These are phyloP conservation scores for Loxodes magnus DNA, from an alignment of 73 alveolate species.

Conservation along the genomic window DNA sequence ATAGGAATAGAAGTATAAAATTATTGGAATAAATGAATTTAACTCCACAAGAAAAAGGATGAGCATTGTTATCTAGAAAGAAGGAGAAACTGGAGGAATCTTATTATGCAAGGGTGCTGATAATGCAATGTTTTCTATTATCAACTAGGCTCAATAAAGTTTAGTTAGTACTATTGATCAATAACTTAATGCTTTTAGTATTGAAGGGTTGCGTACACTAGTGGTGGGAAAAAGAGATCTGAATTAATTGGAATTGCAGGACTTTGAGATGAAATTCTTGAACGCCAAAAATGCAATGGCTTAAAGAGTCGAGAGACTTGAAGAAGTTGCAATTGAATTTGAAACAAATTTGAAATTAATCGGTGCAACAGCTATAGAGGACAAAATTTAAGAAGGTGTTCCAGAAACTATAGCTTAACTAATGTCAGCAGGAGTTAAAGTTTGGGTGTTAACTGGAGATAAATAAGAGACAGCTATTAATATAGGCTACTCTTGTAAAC, in stretches of 20 bases:
- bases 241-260: neutral
- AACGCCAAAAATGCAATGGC: neutral
- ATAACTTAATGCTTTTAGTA: neutral
- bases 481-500: constrained; percentile 70
- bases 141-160: neutral
- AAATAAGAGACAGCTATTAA: constrained; percentile 79
- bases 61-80: constrained; percentile 48
- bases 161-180: neutral
- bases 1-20: constrained; percentile 24
- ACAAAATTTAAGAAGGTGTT: constrained; percentile 86
- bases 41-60: constrained; percentile 73
- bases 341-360: constrained; percentile 65
- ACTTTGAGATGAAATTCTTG: neutral
- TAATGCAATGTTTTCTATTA: constrained; percentile 23
- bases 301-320: constrained; percentile 29
- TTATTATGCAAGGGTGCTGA: constrained; percentile 67
- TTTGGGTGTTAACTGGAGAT: constrained; percentile 87
- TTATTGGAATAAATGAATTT: constrained; percentile 60
- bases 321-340: constrained; percentile 49
- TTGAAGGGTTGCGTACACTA: neutral
- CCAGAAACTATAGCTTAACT: constrained; percentile 52
- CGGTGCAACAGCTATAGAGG: constrained; percentile 97
- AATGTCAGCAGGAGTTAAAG: constrained; percentile 81
- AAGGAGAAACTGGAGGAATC: neutral
- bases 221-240: neutral